phyloP scores from a whole-genome alignment of 2,329 filamentous ascomycete genomes.

The Pseudofabraea citricarpa region DNA sequence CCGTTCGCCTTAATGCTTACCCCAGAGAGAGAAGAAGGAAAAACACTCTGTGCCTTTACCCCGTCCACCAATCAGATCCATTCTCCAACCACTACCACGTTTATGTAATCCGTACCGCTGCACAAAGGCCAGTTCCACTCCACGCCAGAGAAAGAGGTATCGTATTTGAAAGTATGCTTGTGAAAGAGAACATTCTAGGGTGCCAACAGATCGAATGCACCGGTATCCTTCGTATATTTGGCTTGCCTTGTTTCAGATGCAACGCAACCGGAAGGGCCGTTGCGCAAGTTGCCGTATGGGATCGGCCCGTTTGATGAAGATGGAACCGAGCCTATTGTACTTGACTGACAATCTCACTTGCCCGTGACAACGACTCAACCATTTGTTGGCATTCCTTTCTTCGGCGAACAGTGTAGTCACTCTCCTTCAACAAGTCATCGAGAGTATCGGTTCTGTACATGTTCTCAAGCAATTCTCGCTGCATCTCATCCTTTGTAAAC shows the following conservation, averaged over 20 bases:
- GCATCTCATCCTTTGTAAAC: slow-evolving; percentile 97
- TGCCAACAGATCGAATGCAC: slow-evolving; percentile 9
- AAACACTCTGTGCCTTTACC: slow-evolving; percentile 4
- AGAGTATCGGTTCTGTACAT: slow-evolving; percentile 92
- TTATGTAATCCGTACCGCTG: slow-evolving; percentile 20
- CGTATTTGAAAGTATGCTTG: slow-evolving; percentile 20
- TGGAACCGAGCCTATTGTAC: slow-evolving; percentile 35
- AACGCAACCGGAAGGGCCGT: slow-evolving; percentile 3
- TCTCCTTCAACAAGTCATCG: slow-evolving; percentile 94
- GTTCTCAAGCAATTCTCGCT: slow-evolving; percentile 91
- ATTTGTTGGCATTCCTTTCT: slow-evolving; percentile 99
- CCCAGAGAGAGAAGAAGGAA: too few species aligned
- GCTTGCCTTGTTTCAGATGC: not conserved
- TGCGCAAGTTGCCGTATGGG: slow-evolving; percentile 6
- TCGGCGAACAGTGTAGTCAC: slow-evolving; percentile 90
- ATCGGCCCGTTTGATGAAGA: not conserved
- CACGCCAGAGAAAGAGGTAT: slow-evolving; percentile 22
- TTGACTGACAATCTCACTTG: slow-evolving; percentile 92
- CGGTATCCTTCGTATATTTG: not conserved
- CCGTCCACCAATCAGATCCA: slow-evolving; percentile 3
- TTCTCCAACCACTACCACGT: slow-evolving; percentile 8
- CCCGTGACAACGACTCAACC: slow-evolving; percentile 87
- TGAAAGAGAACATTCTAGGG: slow-evolving; percentile 14
- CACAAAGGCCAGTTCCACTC: not conserved
- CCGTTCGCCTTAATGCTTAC: slow-evolving; percentile 18